Conservation (phyloP, 345 rosid species). For the Streptanthus diversifolius region DNA sequence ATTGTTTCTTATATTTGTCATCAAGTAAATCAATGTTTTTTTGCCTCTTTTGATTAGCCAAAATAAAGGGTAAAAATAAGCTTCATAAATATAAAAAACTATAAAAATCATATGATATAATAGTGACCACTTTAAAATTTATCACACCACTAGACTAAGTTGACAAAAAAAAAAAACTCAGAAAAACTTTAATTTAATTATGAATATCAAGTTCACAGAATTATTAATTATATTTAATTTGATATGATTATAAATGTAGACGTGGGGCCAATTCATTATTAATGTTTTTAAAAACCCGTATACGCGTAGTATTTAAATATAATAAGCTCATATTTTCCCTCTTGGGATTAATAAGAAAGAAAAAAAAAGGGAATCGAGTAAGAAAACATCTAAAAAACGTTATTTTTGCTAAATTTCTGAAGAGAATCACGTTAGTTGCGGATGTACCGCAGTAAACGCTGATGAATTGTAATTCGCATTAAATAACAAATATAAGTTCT, state of each 20-base stretch:
- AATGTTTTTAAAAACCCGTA: too few relatives aligned
- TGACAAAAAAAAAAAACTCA: too few relatives aligned
- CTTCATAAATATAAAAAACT: not conserved
- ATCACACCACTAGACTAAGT: too few relatives aligned
- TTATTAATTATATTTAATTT: not conserved
- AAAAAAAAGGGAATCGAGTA: not conserved
- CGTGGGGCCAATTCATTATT: constrained; percentile 17
- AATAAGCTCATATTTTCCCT: not conserved
- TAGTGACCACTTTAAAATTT: too few relatives aligned
- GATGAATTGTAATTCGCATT: not conserved
- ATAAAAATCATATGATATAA: too few relatives aligned
- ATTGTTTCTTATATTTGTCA: not conserved
- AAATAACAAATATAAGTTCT: not conserved
- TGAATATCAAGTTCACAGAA: not conserved
- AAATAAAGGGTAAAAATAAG: not conserved
- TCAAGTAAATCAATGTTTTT: constrained; percentile 8
- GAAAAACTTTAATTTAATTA: too few relatives aligned
- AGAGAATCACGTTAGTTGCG: not conserved
- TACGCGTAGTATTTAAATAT: not conserved
- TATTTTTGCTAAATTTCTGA: not conserved
- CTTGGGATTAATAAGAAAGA: not conserved
- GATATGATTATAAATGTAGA: not conserved
- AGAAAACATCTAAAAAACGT: not conserved
- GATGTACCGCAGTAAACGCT: not conserved
- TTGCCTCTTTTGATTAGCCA: not conserved